phyloP scores from a whole-genome alignment of 805 yeast genomes.

The Spathaspora hagerdaliae region DNA sequence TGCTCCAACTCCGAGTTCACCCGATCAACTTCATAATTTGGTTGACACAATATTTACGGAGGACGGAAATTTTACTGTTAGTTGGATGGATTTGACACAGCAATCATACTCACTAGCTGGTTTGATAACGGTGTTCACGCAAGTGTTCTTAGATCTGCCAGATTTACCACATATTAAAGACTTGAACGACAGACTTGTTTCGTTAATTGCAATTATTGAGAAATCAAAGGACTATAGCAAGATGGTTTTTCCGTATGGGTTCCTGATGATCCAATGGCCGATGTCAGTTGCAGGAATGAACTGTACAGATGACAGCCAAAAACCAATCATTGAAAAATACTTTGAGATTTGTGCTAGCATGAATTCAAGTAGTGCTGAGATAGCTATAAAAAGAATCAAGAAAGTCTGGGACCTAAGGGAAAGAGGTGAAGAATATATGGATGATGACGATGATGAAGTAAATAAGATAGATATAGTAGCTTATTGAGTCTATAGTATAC shows the following conservation, averaged over 20 bases:
- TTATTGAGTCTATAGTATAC: constrained; percentile 1
- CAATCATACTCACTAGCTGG: constrained; percentile 39
- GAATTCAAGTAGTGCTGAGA: constrained; percentile 51
- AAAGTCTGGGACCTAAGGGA: constrained; percentile 22
- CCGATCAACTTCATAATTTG: constrained; percentile 3
- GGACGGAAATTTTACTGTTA: constrained; percentile 5
- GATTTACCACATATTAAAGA: constrained; percentile 33
- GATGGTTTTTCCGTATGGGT: constrained; percentile 7
- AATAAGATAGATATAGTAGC: constrained; percentile 10
- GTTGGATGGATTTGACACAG: constrained; percentile 56
- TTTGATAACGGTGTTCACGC: constrained; percentile 29
- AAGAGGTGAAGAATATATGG: constrained; percentile 6
- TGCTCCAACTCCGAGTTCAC: background rate
- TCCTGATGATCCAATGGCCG: constrained; percentile 53
- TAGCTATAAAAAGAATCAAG: constrained; percentile 23
- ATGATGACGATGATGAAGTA: constrained; percentile 5
- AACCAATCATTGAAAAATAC: constrained; percentile 30
- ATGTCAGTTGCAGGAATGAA: constrained; percentile 48
- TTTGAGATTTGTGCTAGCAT: constrained; percentile 35
- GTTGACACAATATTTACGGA: constrained; percentile 5
- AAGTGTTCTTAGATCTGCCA: constrained; percentile 25
- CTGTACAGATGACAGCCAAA: constrained; percentile 31
- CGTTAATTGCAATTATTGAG: constrained; percentile 6
- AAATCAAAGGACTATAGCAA: constrained; percentile 2
- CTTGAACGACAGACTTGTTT: constrained; percentile 7